Base-by-base conservation (phyloP, 768 basidiomycete species). In the Mycena epipterygia region DNA sequence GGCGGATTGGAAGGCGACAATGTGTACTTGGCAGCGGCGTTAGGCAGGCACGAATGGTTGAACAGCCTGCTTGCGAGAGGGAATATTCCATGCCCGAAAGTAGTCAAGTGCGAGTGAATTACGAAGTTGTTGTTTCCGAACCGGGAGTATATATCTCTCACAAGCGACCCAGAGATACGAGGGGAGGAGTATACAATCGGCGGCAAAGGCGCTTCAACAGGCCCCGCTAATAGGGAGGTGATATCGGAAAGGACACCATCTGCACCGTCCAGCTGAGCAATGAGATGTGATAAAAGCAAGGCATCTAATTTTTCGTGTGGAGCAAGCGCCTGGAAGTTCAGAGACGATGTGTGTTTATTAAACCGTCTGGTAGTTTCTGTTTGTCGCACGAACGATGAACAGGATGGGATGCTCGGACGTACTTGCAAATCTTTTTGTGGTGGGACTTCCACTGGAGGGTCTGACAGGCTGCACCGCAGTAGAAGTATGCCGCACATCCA, bases 81-180 rank as follows among this genome's bases (percentile, higher is more conserved):
- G 70, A 93, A 95, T 41, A 94, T 83, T 0, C 93, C 94, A 80
- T 94, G 91, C 0, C 89, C 94, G 74, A 91, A 82, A 2, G 91
- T 86, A 19, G 81, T 88, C 44, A 95, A 81, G 82, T 94, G 92
- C 3, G 90, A 91, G 74, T 94, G 91, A 27, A 95, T 81, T 13
- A 89, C 85, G 78, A 94, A 95, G 74, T 95, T 94, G 79, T 95
- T 95, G 82, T 94, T 95, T 46, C 89, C 89, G 72, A 93, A 95
- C 51, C 92, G 89, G 7, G 83, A 74, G 76, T 89, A 90, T 1
- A 93, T 62, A 0, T 79, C 79, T 4, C 75, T 58, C 33, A 80
- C 63, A 2, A 83, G 75, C 5, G 76, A 74, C 9, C 75, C 75
- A 17, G 62, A 6, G 27, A 73, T 41, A 0, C 64, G 71, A 16